A percentile compares a stretch with the other conserved stretches of the same genome.
Evolutionary conservation across 169 alveolate species (phyloP).

Genomic region (Plasmodium yoelii): DNA sequence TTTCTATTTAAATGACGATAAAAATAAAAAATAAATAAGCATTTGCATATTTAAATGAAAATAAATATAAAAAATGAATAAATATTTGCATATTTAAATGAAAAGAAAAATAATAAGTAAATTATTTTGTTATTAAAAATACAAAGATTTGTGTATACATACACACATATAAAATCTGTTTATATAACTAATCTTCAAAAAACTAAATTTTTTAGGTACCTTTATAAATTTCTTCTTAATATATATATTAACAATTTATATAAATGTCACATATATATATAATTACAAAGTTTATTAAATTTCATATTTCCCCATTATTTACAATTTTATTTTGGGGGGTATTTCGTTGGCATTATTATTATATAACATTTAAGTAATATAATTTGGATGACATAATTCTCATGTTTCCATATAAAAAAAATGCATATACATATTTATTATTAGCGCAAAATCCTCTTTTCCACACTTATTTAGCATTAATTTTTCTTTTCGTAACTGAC

Average conservation of each 20-base stretch:
- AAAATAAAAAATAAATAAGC: constrained; percentile 14
- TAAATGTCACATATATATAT: not conserved
- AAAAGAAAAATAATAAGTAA: constrained; percentile 1
- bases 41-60: not conserved
- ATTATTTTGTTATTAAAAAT: too few relatives aligned
- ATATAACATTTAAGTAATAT: too few relatives aligned
- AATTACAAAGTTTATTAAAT: not conserved
- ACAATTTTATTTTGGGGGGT: not conserved
- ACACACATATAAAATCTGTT: not conserved
- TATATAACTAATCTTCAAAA: not conserved
- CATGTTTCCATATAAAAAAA: too few relatives aligned
- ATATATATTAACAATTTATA: not conserved
- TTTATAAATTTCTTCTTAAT: constrained; percentile 1
- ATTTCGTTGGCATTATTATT: too few relatives aligned
- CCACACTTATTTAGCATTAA: not conserved
- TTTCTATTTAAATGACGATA: too few relatives aligned
- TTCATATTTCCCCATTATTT: not conserved
- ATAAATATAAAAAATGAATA: constrained; percentile 18
- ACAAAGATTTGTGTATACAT: not conserved
- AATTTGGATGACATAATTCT: too few relatives aligned
- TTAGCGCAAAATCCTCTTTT: not conserved
- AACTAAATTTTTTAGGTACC: not conserved
- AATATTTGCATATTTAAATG: not conserved
- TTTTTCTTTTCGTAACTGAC: constrained; percentile 45
- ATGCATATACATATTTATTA: not conserved